Conservation (phyloP, 139 green algal species). For the Volvox africanus region DNA sequence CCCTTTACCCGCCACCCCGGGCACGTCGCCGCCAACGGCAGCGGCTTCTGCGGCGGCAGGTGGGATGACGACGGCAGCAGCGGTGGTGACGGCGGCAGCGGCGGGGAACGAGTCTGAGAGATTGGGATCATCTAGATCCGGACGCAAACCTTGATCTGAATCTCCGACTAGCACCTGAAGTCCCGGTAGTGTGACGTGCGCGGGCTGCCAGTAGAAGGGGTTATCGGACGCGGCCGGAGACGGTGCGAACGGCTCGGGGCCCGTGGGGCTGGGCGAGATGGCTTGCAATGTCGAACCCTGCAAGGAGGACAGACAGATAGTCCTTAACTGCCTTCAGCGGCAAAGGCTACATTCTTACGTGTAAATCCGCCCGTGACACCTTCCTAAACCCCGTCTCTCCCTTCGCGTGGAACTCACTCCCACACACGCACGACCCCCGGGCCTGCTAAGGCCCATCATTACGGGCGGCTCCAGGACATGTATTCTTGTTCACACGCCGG, state of each 20-base stretch:
- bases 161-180: no score
- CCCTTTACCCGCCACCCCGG: no score
- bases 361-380: neutral
- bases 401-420: no score
- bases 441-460: no score
- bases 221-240: constrained; percentile 1
- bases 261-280: constrained; percentile 24
- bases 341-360: neutral
- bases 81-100: neutral
- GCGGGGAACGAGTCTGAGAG: neutral
- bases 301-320: neutral
- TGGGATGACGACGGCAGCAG: no score
- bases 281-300: constrained; percentile 3
- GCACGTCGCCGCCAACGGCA: neutral
- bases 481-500: no score
- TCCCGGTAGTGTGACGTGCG: neutral
- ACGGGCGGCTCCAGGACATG: no score
- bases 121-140: no score
- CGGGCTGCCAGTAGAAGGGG: constrained; percentile 36
- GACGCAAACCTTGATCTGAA: no score
- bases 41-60: neutral
- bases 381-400: no score
- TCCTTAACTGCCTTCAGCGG: no score
- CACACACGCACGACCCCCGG: no score
- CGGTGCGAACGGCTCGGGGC: constrained; percentile 7